Evolutionary conservation across 1,284 basidiomycete species (phyloP).

Genomic region (Mixia osmundae): DNA sequence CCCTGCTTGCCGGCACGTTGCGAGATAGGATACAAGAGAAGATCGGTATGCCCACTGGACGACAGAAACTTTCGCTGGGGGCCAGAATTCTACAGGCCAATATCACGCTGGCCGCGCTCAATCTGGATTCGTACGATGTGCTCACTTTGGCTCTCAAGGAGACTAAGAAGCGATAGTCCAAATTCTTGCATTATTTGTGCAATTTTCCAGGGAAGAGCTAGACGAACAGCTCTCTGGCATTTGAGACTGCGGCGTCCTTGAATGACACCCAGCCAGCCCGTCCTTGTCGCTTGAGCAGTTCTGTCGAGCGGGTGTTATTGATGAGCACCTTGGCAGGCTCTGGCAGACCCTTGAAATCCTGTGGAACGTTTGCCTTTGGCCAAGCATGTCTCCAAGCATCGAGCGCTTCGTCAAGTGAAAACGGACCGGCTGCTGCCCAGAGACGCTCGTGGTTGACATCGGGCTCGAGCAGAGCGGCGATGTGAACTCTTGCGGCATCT

Average conservation of each 20-base stretch:
- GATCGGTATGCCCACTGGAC: slow-evolving; percentile 11
- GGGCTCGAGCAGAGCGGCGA: slow-evolving; percentile 2
- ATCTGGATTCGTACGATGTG: slow-evolving; percentile 66
- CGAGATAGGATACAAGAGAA: slow-evolving; percentile 43
- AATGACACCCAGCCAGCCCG: too few species aligned
- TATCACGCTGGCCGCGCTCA: slow-evolving; percentile 57
- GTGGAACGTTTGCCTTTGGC: not conserved
- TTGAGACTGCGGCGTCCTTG: too few species aligned
- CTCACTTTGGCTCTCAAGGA: slow-evolving; percentile 51
- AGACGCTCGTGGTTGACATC: not conserved
- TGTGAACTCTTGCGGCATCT: slow-evolving; percentile 2
- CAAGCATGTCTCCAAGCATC: slow-evolving; percentile 1
- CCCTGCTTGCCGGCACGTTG: slow-evolving; percentile 54
- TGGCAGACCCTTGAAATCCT: not conserved
- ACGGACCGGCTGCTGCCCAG: slow-evolving; percentile 1
- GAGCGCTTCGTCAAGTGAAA: slow-evolving; percentile 1
- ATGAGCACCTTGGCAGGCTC: too few species aligned
- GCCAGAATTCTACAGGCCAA: slow-evolving; percentile 67
- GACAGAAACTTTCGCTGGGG: slow-evolving; percentile 22
- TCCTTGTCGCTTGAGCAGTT: too few species aligned
- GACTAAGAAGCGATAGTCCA: slow-evolving; percentile 34
- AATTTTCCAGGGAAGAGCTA: too few species aligned
- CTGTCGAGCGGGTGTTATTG: too few species aligned
- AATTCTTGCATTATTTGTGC: too few species aligned
- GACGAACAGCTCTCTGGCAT: too few species aligned